A percentile compares a stretch with the other conserved stretches of the same genome.
Conservation (phyloP, 1,284 basidiomycete species). For the Apiotrichum gamsii region DNA sequence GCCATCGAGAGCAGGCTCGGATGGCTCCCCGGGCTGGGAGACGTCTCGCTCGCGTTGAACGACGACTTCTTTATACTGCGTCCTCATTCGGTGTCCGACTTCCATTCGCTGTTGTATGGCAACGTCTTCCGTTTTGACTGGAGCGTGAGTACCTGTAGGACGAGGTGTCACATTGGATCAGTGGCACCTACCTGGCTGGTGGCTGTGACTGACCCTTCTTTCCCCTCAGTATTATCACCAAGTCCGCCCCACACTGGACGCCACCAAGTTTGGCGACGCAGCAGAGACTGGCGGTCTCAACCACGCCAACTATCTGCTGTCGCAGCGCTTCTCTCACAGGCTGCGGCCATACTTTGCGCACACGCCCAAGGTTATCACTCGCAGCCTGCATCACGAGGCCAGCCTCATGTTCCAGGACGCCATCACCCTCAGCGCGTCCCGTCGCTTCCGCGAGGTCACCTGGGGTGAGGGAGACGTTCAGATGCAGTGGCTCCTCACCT, state of each 20-base stretch:
- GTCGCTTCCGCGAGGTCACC: slow-evolving; percentile 37
- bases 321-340: slow-evolving; percentile 37
- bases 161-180: neutral
- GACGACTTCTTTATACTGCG: slow-evolving; percentile 43
- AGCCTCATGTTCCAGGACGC: slow-evolving; percentile 42
- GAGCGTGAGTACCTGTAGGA: slow-evolving; percentile 19
- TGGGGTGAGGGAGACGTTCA: slow-evolving; percentile 38
- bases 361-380: slow-evolving; percentile 41
- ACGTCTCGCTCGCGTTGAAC: slow-evolving; percentile 37
- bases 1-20: slow-evolving; percentile 41
- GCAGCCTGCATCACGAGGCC: slow-evolving; percentile 41
- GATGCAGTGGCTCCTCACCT: slow-evolving; percentile 40
- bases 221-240: slow-evolving; percentile 28
- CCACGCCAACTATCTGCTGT: slow-evolving; percentile 42
- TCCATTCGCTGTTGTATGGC: slow-evolving; percentile 42
- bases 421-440: slow-evolving; percentile 25
- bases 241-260: slow-evolving; percentile 32
- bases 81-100: slow-evolving; percentile 30
- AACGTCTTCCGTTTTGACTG: slow-evolving; percentile 41
- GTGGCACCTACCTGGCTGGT: too few relatives aligned
- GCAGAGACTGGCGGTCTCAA: slow-evolving; percentile 41
- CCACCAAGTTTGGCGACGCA: slow-evolving; percentile 28
- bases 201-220: too few relatives aligned
- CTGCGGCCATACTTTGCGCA: slow-evolving; percentile 43
- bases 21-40: slow-evolving; percentile 40